Conservation (phyloP, 257 asterid species). For the Solanum okadae region DNA sequence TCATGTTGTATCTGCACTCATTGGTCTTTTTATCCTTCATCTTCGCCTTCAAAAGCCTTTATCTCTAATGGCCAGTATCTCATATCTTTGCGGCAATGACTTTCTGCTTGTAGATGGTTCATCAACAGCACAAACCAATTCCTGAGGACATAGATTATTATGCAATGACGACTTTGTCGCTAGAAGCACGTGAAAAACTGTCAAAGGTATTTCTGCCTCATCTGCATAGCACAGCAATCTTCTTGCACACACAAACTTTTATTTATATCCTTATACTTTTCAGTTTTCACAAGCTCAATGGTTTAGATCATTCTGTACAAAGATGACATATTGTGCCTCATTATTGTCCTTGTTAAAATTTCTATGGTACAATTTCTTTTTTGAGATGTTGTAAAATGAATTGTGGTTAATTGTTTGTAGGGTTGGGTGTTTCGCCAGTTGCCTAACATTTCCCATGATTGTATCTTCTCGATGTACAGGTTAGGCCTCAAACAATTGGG, state of each 20-base stretch:
- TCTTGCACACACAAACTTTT: not conserved
- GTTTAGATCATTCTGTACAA: not conserved
- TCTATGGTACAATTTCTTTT: not conserved
- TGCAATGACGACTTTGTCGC: constrained; percentile 73
- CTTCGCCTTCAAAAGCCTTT: not conserved
- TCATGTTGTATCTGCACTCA: not conserved
- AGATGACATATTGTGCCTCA: not conserved
- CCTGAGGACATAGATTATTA: constrained; percentile 72
- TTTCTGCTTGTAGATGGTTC: constrained; percentile 61
- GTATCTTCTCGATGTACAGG: constrained; percentile 26
- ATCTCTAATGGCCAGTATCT: not conserved
- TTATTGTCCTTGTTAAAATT: not conserved
- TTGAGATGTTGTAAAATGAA: not conserved
- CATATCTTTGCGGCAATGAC: not conserved
- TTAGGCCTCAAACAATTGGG: constrained; percentile 92
- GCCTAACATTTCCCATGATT: not conserved
- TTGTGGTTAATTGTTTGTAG: not conserved
- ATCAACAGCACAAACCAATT: constrained; percentile 71
- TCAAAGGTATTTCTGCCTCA: constrained; percentile 52
- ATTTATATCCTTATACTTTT: not conserved
- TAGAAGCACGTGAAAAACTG: constrained; percentile 90
- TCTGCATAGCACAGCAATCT: not conserved
- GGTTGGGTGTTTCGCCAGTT: not conserved
- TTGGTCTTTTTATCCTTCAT: not conserved
- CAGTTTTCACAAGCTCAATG: not conserved